Evolutionary conservation across 2,329 filamentous ascomycete species (phyloP).

Genomic region (Pseudodiploospora longispora): DNA sequence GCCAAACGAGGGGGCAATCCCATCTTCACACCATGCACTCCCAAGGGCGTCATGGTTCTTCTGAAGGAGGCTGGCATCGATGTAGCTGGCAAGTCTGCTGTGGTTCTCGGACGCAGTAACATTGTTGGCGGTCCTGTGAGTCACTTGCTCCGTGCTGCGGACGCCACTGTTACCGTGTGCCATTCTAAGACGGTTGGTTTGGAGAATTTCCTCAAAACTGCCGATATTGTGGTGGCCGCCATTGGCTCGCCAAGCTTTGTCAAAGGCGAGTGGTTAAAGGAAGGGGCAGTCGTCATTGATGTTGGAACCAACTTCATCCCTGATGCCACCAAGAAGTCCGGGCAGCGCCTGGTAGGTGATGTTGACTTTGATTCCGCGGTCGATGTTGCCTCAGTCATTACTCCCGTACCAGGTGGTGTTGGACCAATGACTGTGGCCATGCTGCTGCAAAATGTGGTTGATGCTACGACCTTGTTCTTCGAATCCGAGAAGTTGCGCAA

Average conservation of each 20-base stretch:
- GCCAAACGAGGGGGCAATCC: conserved; percentile 90
- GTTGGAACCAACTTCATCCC: conserved; percentile 95
- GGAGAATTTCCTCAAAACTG: conserved; percentile 65
- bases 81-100: conserved; percentile 81
- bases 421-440: conserved; percentile 99
- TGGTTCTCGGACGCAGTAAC: conserved; percentile 89
- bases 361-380: conserved; percentile 83
- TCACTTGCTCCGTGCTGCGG: conserved; percentile 88
- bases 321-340: conserved; percentile 84
- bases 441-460: conserved; percentile 91
- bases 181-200: conserved; percentile 80
- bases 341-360: conserved; percentile 85
- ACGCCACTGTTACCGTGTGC: conserved; percentile 94
- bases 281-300: conserved; percentile 91
- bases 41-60: conserved; percentile 93
- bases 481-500: conserved; percentile 73
- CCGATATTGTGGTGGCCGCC: conserved; percentile 85
- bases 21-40: conserved; percentile 88
- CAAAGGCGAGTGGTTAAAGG: conserved; percentile 92
- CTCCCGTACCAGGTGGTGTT: conserved; percentile 91
- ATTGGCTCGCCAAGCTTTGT: conserved; percentile 84
- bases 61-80: conserved; percentile 77
- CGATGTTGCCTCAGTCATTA: conserved; percentile 85
- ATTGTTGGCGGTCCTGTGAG: conserved; percentile 97
- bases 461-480: conserved; percentile 73